phyloP scores from a whole-genome alignment of 805 yeast genomes.

The Pichia insulana region DNA sequence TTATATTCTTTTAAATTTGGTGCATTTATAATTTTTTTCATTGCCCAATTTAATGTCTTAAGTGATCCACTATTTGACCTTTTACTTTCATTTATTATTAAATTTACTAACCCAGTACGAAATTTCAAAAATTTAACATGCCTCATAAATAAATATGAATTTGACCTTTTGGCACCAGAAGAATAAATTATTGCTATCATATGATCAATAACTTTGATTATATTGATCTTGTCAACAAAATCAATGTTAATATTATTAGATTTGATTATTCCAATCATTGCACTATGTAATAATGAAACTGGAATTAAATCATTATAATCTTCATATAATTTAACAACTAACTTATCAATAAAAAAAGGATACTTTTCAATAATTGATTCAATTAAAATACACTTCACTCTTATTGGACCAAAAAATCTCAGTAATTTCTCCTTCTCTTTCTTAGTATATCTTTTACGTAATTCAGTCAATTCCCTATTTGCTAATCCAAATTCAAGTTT shows the following conservation, averaged over 20 bases:
- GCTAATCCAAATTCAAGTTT: not conserved
- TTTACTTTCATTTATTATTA: constrained; percentile 17
- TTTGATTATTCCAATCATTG: constrained; percentile 18
- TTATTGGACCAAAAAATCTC: constrained; percentile 12
- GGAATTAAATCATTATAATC: constrained; percentile 22
- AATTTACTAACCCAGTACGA: constrained; percentile 16
- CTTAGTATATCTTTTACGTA: constrained; percentile 4
- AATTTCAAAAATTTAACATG: constrained; percentile 13
- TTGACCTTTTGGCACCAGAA: constrained; percentile 8
- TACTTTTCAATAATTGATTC: constrained; percentile 11
- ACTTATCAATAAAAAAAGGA: constrained; percentile 12
- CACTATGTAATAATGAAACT: constrained; percentile 18
- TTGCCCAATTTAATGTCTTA: constrained; percentile 20
- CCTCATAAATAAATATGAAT: constrained; percentile 10
- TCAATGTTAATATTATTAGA: constrained; percentile 3
- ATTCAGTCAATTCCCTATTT: not conserved
- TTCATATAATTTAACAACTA: constrained; percentile 12
- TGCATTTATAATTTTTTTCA: constrained; percentile 15
- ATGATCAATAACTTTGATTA: constrained; percentile 18
- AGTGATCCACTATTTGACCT: constrained; percentile 16
- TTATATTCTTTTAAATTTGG: constrained; percentile 9
- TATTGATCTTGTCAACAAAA: constrained; percentile 15
- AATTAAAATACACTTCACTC: constrained; percentile 16
- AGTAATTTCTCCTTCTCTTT: constrained; percentile 12
- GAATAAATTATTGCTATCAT: constrained; percentile 15